Evolutionary conservation across 495 filamentous ascomycete species (phyloP).

Genomic region (Talaromyces liani): DNA sequence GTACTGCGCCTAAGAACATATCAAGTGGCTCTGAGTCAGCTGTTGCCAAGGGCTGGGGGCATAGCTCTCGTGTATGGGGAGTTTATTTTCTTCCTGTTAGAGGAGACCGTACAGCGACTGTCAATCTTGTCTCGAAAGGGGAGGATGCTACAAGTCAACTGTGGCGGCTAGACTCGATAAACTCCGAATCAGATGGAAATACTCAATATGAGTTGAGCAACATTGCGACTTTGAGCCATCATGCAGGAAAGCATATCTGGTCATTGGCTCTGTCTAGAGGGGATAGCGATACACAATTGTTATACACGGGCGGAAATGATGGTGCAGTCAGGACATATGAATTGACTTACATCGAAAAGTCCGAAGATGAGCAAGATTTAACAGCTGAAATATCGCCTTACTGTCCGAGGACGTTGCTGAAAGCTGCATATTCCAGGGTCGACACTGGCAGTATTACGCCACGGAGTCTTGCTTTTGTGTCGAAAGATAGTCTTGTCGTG

Average conservation of each 20-base stretch:
- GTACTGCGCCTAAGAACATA: constrained; percentile 11
- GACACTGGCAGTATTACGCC: constrained; percentile 27
- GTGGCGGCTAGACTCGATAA: constrained; percentile 52
- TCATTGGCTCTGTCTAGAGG: constrained; percentile 46
- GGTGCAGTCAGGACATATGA: constrained; percentile 44
- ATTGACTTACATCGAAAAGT: neutral
- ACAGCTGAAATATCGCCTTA: neutral
- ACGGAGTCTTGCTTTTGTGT: constrained; percentile 58
- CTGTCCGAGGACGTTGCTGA: constrained; percentile 10
- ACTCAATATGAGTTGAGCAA: constrained; percentile 41
- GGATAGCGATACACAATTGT: constrained; percentile 19
- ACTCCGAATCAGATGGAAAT: constrained; percentile 6
- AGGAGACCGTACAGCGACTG: constrained; percentile 11
- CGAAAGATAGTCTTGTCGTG: constrained; percentile 45
- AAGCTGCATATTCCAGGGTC: constrained; percentile 16
- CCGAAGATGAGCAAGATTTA: neutral
- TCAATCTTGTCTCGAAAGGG: constrained; percentile 61
- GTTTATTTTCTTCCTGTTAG: constrained; percentile 52
- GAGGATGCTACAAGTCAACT: constrained; percentile 68
- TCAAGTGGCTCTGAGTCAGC: constrained; percentile 25
- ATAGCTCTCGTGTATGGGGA: constrained; percentile 84
- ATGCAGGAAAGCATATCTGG: constrained; percentile 92
- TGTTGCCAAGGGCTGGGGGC: constrained; percentile 70
- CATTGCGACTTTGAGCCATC: constrained; percentile 46
- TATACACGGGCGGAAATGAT: constrained; percentile 87